phyloP scores from a whole-genome alignment of 306 rosid genomes.

The Spatholobus suberectus region DNA sequence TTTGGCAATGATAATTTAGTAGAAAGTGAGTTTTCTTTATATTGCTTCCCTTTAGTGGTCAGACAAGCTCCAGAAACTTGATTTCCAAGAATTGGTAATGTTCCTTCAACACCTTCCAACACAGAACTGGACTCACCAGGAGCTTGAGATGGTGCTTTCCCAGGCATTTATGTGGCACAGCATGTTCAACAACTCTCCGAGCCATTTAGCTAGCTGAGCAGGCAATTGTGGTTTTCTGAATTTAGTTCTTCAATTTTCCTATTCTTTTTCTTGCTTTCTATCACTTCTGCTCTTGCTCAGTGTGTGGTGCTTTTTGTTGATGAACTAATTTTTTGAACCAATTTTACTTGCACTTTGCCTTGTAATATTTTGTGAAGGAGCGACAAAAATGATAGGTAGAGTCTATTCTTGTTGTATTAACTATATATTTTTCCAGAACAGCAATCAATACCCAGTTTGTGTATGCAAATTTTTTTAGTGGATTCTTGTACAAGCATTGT shows the following conservation, averaged over 20 bases:
- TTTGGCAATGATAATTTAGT: slow-evolving; percentile 27
- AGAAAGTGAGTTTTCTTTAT: slow-evolving; percentile 28
- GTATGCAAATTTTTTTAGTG: neutral
- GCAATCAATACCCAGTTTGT: slow-evolving; percentile 16
- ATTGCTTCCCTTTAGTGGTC: slow-evolving; percentile 76
- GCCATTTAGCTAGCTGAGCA: slow-evolving; percentile 78
- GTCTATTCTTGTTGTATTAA: slow-evolving; percentile 37
- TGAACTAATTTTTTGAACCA: slow-evolving; percentile 2
- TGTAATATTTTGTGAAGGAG: slow-evolving; percentile 54
- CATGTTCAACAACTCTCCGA: slow-evolving; percentile 96
- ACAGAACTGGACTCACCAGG: slow-evolving; percentile 86
- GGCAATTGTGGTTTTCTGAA: slow-evolving; percentile 31
- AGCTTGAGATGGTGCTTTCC: slow-evolving; percentile 96
- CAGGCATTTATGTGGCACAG: slow-evolving; percentile 98
- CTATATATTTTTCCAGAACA: neutral
- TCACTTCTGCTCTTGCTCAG: neutral
- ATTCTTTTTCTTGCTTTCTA: slow-evolving; percentile 7
- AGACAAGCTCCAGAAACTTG: slow-evolving; percentile 85
- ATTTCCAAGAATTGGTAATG: slow-evolving; percentile 96
- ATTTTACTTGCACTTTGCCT: slow-evolving; percentile 42
- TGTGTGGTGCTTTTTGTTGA: slow-evolving; percentile 25
- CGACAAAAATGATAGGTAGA: neutral
- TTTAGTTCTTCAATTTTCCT: neutral
- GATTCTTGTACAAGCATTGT: neutral
- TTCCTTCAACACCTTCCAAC: slow-evolving; percentile 98